Base-by-base conservation (phyloP, 1,284 basidiomycete species). In the Ganoderma meredithae region DNA sequence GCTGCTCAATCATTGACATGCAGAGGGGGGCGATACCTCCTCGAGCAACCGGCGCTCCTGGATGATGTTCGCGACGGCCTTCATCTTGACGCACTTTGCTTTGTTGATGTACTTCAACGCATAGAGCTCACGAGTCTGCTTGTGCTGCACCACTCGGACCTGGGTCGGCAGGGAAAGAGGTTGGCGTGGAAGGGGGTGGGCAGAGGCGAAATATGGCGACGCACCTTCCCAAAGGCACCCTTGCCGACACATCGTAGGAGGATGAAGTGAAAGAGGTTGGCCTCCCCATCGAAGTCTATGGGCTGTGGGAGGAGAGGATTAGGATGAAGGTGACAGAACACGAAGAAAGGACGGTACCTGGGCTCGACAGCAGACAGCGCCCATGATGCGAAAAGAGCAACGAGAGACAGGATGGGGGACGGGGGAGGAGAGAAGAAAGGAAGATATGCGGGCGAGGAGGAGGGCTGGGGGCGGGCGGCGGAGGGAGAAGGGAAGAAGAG, bases 71-170 rank as follows among this genome's bases (percentile, higher is more conserved):
- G 95, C 92, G 40, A 98, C 96, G 0, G 97, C 96, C 77, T 95
- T 96, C 95, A 98, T 98, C 85, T 96, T 97, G 72, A 98, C 95
- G 77, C 96, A 98, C 85, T 97, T 97, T 44, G 91, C 80, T 81
- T 99, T 99, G 86, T 99, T 99, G 83, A 99, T 99, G 83, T 99
- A 99, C 82, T 99, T 99, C 79, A 99, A 90, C 10, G 97, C 97
- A 77, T 97, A 99, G 41, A 99, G 86, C 31, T 96, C 94, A 70
- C 95, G 93, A 19, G 95, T 94, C 81, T 98, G 95, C 78, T 99
- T 99, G 84, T 99, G 97, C 81, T 99, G 96, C 8, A 99, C 97
- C 63, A 99, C 97, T 62, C 97, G 92, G 80, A 99, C 96, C 96
- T 98, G 75, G 33, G 8, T 41, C 44, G n/a, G 56, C 13, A 39